A percentile compares a stretch with the other conserved stretches of the same genome.
Conservation (phyloP, 106 monocot genomes). For the Iris macrosiphon region DNA sequence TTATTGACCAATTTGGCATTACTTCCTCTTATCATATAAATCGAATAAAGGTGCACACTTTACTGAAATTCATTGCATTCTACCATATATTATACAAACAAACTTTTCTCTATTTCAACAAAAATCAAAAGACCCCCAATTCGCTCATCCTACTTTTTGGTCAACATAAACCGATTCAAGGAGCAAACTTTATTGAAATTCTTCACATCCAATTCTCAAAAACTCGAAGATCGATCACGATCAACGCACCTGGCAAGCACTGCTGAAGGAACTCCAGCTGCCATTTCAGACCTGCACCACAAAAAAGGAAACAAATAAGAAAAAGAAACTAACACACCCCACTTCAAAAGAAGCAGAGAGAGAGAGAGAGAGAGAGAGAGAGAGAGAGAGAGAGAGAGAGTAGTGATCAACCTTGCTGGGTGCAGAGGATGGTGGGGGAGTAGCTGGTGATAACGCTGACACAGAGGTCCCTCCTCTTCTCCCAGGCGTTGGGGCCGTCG, state of each 20-base stretch:
- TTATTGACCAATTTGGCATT: too few species aligned
- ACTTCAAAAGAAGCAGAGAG: background rate
- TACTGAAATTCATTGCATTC: too few species aligned
- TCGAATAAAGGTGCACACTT: too few species aligned
- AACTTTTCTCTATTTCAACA: too few species aligned
- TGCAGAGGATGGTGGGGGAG: slow-evolving; percentile 89
- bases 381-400: background rate
- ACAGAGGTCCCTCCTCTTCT: slow-evolving; percentile 82
- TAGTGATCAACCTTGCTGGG: slow-evolving; percentile 72
- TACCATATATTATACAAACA: too few species aligned
- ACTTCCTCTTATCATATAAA: too few species aligned
- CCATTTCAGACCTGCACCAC: slow-evolving; percentile 54
- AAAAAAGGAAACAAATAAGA: slow-evolving; percentile 9
- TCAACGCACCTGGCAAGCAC: slow-evolving; percentile 59
- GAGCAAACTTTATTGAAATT: too few species aligned
- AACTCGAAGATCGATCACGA: background rate
- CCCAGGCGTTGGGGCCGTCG: slow-evolving; percentile 87
- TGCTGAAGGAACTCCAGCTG: slow-evolving; percentile 95
- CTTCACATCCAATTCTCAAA: too few species aligned
- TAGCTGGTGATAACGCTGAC: slow-evolving; percentile 90
- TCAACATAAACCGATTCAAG: too few species aligned
- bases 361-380: background rate
- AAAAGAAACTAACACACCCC: background rate
- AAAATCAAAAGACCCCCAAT: too few species aligned
- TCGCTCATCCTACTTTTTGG: too few species aligned